These are phyloP conservation scores for Podospora comata DNA, from an alignment of 495 filamentous ascomycete species.

Conservation along the genomic window DNA sequence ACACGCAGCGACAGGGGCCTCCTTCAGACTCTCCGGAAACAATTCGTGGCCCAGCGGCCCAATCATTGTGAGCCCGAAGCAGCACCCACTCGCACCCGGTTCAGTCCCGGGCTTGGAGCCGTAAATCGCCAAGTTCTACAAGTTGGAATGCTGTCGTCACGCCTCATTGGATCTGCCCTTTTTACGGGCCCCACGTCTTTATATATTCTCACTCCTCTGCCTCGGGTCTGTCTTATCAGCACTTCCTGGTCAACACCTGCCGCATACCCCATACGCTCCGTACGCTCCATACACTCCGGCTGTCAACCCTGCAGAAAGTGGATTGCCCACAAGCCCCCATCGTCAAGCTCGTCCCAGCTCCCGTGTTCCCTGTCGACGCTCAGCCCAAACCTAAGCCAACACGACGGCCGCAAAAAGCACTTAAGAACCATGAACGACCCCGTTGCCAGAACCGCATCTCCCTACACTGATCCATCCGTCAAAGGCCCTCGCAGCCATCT, in stretches of 20 bases:
- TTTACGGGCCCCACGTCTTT: constrained; percentile 26
- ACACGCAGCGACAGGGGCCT: constrained; percentile 24
- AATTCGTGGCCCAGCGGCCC: constrained; percentile 34
- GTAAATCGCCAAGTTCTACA: constrained; percentile 13
- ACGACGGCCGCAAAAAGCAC: constrained; percentile 21
- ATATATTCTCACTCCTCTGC: constrained; percentile 27
- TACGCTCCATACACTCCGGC: constrained; percentile 18
- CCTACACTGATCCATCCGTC: constrained; percentile 47
- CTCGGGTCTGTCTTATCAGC: constrained; percentile 27
- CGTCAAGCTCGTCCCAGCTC: constrained; percentile 23
- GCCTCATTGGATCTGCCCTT: constrained; percentile 22
- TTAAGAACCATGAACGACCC: constrained; percentile 53
- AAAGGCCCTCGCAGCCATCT: constrained; percentile 41
- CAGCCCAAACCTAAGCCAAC: constrained; percentile 21
- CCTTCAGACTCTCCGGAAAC: constrained; percentile 33
- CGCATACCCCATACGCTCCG: constrained; percentile 5
- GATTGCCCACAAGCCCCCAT: constrained; percentile 26
- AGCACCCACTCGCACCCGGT: constrained; percentile 28
- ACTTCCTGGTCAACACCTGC: constrained; percentile 13
- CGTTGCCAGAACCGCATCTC: constrained; percentile 47
- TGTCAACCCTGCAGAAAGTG: constrained; percentile 32
- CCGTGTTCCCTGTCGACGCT: constrained; percentile 26
- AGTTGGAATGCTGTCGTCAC: constrained; percentile 32
- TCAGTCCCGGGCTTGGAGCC: constrained; percentile 23
- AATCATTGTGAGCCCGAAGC: constrained; percentile 29